Conservation (phyloP, 148 eudicot genomes). For the Linanthus parryae region DNA sequence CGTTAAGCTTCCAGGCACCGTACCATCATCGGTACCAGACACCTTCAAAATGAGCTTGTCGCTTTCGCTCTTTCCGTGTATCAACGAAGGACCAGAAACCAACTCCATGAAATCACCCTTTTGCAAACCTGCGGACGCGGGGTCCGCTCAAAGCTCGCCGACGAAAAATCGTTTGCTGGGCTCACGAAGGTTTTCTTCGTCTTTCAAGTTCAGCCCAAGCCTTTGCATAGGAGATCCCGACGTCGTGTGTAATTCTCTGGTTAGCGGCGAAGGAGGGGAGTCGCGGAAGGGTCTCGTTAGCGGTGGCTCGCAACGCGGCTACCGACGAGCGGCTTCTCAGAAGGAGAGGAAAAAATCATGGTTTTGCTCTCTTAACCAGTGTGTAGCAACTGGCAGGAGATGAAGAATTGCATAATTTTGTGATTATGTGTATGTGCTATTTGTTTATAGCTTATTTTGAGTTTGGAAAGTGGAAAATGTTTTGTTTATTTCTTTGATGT, state of each 20-base stretch:
- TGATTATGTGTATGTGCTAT: no score
- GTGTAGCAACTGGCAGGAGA: no score
- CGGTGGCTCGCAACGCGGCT: slow-evolving; percentile 37
- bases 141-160: slow-evolving; percentile 27
- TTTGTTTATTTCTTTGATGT: no score
- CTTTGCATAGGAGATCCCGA: slow-evolving; percentile 54
- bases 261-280: slow-evolving; percentile 20
- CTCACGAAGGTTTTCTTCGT: slow-evolving; percentile 46
- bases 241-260: slow-evolving; percentile 32
- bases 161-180: slow-evolving; percentile 48
- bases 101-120: slow-evolving; percentile 53
- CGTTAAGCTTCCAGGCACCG: slow-evolving; percentile 46
- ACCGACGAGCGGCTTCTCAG: slow-evolving; percentile 54
- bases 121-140: slow-evolving; percentile 41
- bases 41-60: slow-evolving; percentile 49
- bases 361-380: slow-evolving; percentile 82
- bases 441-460: no score
- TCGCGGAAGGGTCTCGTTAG: slow-evolving; percentile 5
- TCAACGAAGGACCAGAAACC: no score
- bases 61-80: slow-evolving; percentile 53
- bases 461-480: no score
- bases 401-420: no score
- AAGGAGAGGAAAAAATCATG: slow-evolving; percentile 56
- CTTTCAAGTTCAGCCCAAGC: slow-evolving; percentile 39
- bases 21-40: slow-evolving; percentile 34